Evolutionary conservation across 257 asterid species (phyloP).

Genomic region (Petrea volubilis): DNA sequence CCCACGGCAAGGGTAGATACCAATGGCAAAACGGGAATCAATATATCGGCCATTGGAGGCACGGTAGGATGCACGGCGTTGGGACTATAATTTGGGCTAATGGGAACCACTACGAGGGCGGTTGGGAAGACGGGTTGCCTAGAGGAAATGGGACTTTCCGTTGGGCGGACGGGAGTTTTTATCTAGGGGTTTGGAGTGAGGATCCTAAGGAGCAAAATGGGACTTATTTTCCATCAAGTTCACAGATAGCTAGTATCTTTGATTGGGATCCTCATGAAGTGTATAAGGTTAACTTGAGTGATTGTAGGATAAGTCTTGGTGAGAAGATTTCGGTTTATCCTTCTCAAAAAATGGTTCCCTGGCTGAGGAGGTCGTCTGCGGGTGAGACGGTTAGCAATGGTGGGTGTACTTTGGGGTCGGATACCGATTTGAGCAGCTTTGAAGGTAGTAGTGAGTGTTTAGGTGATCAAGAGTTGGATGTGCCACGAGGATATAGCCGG

Average conservation of each 20-base stretch:
- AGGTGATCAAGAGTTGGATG: slow-evolving; percentile 31
- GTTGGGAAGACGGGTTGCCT: slow-evolving; percentile 81
- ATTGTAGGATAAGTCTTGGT: slow-evolving; percentile 42
- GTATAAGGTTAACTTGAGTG: slow-evolving; percentile 44
- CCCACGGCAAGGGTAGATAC: slow-evolving; percentile 80
- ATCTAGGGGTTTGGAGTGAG: slow-evolving; percentile 82
- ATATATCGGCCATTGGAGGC: slow-evolving; percentile 78
- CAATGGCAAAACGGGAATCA: slow-evolving; percentile 77
- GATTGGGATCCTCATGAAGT: slow-evolving; percentile 82
- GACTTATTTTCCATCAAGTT: slow-evolving; percentile 65
- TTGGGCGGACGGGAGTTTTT: slow-evolving; percentile 83
- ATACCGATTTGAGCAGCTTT: slow-evolving; percentile 48
- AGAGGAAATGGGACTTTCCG: slow-evolving; percentile 77
- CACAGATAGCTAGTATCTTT: slow-evolving; percentile 34
- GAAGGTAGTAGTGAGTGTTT: slow-evolving; percentile 30
- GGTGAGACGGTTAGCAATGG: slow-evolving; percentile 45
- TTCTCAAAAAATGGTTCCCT: slow-evolving; percentile 56
- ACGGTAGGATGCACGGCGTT: slow-evolving; percentile 68
- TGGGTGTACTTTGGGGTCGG: slow-evolving; percentile 43
- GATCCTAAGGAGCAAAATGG: slow-evolving; percentile 73
- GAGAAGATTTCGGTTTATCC: slow-evolving; percentile 69
- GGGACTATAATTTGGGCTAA: slow-evolving; percentile 78
- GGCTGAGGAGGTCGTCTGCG: slow-evolving; percentile 50
- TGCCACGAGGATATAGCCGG: slow-evolving; percentile 25
- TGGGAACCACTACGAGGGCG: slow-evolving; percentile 78